phyloP scores from a whole-genome alignment of 805 yeast species.

The Sporopachydermia lactativora region DNA sequence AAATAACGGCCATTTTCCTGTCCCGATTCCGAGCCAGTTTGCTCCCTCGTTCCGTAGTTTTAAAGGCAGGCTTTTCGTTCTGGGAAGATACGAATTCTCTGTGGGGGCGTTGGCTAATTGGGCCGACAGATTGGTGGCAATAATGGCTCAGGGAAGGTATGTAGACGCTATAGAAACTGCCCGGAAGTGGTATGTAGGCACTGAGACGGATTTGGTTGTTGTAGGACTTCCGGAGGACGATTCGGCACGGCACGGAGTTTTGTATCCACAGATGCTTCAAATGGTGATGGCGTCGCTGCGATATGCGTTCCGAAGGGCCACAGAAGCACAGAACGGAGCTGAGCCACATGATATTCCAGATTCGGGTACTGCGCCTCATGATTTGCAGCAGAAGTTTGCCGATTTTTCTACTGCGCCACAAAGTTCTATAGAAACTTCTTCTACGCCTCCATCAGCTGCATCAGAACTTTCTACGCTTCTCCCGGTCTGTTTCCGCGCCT shows the following conservation, averaged over 20 bases:
- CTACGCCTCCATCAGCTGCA: too few relatives aligned
- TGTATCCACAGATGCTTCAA: slow-evolving; percentile 40
- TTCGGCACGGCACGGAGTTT: slow-evolving; percentile 29
- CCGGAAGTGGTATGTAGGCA: slow-evolving; percentile 36
- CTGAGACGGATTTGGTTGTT: slow-evolving; percentile 29
- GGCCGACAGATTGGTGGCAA: slow-evolving; percentile 46
- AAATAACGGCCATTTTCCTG: slow-evolving; percentile 5
- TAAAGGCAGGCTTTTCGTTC: slow-evolving; percentile 33
- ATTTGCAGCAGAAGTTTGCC: too few relatives aligned
- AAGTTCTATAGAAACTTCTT: too few relatives aligned
- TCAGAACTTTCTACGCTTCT: slow-evolving; percentile 19
- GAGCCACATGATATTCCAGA: too few relatives aligned
- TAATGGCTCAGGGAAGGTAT: slow-evolving; percentile 35
- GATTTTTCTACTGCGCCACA: too few relatives aligned
- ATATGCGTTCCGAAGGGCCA: slow-evolving; percentile 22
- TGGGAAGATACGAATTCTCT: slow-evolving; percentile 37
- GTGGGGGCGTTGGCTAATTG: slow-evolving; percentile 52
- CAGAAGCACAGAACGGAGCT: too few relatives aligned
- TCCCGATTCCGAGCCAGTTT: slow-evolving; percentile 16
- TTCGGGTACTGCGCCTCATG: too few relatives aligned
- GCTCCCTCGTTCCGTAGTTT: slow-evolving; percentile 23
- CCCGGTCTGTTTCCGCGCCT: slow-evolving; percentile 25
- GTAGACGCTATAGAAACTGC: slow-evolving; percentile 44
- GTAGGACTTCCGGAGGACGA: slow-evolving; percentile 42
- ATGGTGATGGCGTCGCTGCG: slow-evolving; percentile 40